These are phyloP conservation scores for Dendrocalamus sinicus DNA, from an alignment of 176 grass and related monocot species.

Conservation along the genomic window DNA sequence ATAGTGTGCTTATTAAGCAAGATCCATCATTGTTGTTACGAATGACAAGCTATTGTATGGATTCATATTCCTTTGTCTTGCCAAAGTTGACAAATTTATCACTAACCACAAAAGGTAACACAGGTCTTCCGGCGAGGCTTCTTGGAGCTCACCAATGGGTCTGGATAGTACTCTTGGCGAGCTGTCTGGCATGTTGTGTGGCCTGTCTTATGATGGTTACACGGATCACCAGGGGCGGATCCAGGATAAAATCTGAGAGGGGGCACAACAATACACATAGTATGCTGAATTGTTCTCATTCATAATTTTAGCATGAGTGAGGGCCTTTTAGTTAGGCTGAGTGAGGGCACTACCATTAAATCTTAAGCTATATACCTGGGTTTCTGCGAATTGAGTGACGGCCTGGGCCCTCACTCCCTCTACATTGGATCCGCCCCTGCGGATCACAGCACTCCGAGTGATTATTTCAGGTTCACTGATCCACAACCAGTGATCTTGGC, in stretches of 20 bases:
- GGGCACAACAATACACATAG: too few species aligned
- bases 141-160: conserved; percentile 42
- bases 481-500: conserved; percentile 19
- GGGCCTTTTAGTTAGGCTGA: too few species aligned
- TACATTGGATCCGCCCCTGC: too few species aligned
- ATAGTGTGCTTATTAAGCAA: background rate
- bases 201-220: conserved; percentile 57
- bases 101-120: conserved; percentile 30
- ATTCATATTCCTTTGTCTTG: background rate
- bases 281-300: too few species aligned
- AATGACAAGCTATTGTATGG: background rate
- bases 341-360: too few species aligned
- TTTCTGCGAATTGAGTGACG: too few species aligned
- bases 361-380: too few species aligned
- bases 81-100: conserved; percentile 3
- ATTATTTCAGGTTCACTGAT: conserved; percentile 54
- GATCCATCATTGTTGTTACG: background rate
- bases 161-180: conserved; percentile 59
- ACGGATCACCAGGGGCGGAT: too few species aligned
- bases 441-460: conserved; percentile 34
- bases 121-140: conserved; percentile 31
- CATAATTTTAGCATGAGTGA: too few species aligned
- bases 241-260: too few species aligned
- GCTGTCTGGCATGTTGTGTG: conserved; percentile 57
- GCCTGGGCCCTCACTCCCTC: too few species aligned